phyloP scores from a whole-genome alignment of 1,284 basidiomycete genomes.

The Cutaneotrichosporon dermatis region DNA sequence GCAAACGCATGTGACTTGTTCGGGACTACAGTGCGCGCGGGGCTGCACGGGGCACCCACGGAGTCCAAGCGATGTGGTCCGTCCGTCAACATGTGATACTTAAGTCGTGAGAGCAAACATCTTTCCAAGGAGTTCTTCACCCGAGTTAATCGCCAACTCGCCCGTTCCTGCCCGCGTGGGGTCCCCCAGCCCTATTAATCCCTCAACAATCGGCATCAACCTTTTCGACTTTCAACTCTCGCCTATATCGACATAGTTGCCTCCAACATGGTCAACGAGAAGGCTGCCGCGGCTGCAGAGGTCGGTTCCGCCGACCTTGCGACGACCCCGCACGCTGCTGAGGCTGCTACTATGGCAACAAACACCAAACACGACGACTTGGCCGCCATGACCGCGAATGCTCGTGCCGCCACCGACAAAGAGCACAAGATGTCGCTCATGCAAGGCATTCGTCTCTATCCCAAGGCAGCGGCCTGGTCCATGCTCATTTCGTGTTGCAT shows the following conservation, averaged over 20 bases:
- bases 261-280: neutral
- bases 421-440: constrained; percentile 47
- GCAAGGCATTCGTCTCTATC: constrained; percentile 47
- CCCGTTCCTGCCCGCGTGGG: too few relatives aligned
- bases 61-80: too few relatives aligned
- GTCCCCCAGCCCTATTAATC: too few relatives aligned
- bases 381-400: constrained; percentile 12
- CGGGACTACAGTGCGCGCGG: too few relatives aligned
- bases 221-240: neutral
- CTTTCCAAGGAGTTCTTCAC: too few relatives aligned
- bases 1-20: too few relatives aligned
- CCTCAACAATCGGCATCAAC: too few relatives aligned
- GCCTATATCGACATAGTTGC: neutral
- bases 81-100: too few relatives aligned
- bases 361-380: neutral
- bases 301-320: neutral
- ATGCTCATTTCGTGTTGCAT: constrained; percentile 50
- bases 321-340: neutral
- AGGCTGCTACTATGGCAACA: neutral
- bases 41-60: too few relatives aligned
- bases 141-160: too few relatives aligned
- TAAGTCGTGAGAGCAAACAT: too few relatives aligned
- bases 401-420: constrained; percentile 29
- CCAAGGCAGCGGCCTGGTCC: constrained; percentile 51
- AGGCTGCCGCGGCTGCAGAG: too few relatives aligned